These are phyloP conservation scores for Amanita rimosa DNA, from an alignment of 768 basidiomycete genomes.

Conservation along the genomic window DNA sequence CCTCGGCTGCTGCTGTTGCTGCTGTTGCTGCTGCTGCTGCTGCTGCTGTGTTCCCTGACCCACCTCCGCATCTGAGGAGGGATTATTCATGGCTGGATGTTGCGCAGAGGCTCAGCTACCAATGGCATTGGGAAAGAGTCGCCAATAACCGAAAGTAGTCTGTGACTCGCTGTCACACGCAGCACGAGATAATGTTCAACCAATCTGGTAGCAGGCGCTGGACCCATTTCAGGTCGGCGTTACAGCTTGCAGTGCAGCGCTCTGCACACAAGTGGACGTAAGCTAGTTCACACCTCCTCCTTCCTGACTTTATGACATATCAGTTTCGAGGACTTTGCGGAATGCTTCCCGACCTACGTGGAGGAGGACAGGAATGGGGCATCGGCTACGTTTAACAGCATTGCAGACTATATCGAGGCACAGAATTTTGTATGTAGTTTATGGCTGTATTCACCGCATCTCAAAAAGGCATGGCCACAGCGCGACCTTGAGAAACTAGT, in stretches of 20 bases:
- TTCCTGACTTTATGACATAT: not conserved
- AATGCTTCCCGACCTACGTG: slow-evolving; percentile 57
- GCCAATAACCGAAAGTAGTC: not conserved
- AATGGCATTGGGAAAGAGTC: not conserved
- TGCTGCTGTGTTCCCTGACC: slow-evolving; percentile 18
- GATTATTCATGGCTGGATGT: slow-evolving; percentile 14
- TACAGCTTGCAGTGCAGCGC: slow-evolving; percentile 43
- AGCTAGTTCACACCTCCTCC: slow-evolving; percentile 11
- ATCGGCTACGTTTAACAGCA: slow-evolving; percentile 48
- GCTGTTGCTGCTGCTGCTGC: slow-evolving; percentile 16
- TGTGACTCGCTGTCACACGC: not conserved
- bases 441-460: not conserved
- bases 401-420: slow-evolving; percentile 63
- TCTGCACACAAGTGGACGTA: slow-evolving; percentile 52
- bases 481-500: slow-evolving; percentile 61
- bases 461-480: slow-evolving; percentile 22
- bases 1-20: slow-evolving; percentile 17
- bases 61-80: slow-evolving; percentile 26
- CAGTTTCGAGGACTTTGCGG: slow-evolving; percentile 47
- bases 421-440: slow-evolving; percentile 35
- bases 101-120: slow-evolving; percentile 8
- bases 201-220: slow-evolving; percentile 41
- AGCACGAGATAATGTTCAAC: slow-evolving; percentile 23
- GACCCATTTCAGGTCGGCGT: slow-evolving; percentile 44
- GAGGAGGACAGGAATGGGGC: slow-evolving; percentile 57